phyloP scores from a whole-genome alignment of 129 eudicot genomes.

The Arctium lappa region DNA sequence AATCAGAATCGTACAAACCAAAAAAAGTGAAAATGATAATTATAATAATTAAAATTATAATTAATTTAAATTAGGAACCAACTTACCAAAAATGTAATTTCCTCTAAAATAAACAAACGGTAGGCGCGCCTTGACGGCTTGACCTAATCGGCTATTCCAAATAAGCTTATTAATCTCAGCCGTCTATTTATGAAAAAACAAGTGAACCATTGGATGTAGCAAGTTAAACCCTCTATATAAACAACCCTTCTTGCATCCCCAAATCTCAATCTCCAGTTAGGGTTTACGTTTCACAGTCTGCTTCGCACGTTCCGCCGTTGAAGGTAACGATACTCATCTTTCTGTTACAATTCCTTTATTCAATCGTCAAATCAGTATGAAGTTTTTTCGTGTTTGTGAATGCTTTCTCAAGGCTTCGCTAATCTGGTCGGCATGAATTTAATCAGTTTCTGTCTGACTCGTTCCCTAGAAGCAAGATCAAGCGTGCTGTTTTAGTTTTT shows the following conservation, averaged over 20 bases:
- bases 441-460: constrained; percentile 50
- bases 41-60: too few relatives aligned
- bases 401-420: constrained; percentile 23
- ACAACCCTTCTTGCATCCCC: background rate
- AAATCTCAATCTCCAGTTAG: background rate
- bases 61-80: too few relatives aligned
- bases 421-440: constrained; percentile 49
- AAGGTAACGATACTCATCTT: background rate
- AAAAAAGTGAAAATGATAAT: too few relatives aligned
- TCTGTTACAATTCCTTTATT: too few relatives aligned
- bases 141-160: constrained; percentile 5
- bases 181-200: constrained; percentile 1
- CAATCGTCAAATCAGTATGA: background rate
- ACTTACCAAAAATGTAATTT: too few relatives aligned
- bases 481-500: constrained; percentile 33
- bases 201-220: background rate
- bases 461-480: constrained; percentile 72
- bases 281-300: background rate
- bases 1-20: too few relatives aligned
- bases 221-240: background rate
- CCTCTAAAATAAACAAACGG: background rate
- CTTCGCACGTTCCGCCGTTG: background rate
- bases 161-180: background rate
- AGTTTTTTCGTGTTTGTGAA: background rate
- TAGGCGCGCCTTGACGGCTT: background rate